A percentile compares a stretch with the other conserved stretches of the same genome.
Conservation (phyloP, 495 filamentous ascomycete species). For the Umbilicaria muhlenbergii region DNA sequence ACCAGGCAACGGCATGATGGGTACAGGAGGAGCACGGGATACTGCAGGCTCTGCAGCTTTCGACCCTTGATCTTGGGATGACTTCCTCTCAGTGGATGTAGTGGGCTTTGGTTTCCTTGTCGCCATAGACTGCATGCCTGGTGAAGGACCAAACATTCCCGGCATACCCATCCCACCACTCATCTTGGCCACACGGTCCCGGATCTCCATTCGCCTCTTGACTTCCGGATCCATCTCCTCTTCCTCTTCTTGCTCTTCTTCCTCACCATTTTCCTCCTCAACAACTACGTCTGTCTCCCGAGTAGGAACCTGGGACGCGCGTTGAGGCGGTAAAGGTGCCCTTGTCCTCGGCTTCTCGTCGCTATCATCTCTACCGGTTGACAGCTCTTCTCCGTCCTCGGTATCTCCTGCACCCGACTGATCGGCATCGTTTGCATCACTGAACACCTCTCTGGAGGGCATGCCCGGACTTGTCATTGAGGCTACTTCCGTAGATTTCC, state of each 20-base stretch:
- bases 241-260: conserved; percentile 63
- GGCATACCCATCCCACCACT: conserved; percentile 96
- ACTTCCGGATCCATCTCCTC: conserved; percentile 89
- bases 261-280: conserved; percentile 28
- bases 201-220: conserved; percentile 70
- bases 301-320: conserved; percentile 13
- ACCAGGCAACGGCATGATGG: conserved; percentile 62
- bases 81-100: conserved; percentile 53
- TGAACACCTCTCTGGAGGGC: conserved; percentile 37
- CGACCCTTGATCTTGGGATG: conserved; percentile 26
- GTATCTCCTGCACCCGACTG: conserved; percentile 77
- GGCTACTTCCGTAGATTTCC: conserved; percentile 37
- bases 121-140: conserved; percentile 42
- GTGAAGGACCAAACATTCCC: conserved; percentile 77
- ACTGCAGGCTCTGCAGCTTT: conserved; percentile 32
- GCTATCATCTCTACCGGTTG: conserved; percentile 57
- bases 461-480: conserved; percentile 27
- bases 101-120: conserved; percentile 35
- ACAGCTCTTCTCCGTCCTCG: conserved; percentile 64
- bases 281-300: conserved; percentile 24
- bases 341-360: conserved; percentile 34
- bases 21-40: conserved; percentile 51
- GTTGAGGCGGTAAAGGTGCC: conserved; percentile 11
- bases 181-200: conserved; percentile 96
- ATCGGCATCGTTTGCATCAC: conserved; percentile 79